phyloP scores from a whole-genome alignment of 257 asterid genomes.

The Gardenia jasminoides region DNA sequence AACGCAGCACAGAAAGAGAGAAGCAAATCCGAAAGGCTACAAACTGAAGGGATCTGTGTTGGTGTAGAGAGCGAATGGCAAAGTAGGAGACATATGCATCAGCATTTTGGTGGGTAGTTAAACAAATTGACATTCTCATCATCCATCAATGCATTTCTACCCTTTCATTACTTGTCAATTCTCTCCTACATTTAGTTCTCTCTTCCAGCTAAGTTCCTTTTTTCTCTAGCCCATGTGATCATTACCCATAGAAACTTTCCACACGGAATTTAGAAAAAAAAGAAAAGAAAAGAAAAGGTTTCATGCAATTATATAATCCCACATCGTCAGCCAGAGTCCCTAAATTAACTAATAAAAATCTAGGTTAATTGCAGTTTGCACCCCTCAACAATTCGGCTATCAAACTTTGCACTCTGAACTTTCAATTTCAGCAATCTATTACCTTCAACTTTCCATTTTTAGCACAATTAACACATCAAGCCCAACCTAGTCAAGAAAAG shows the following conservation, averaged over 20 bases:
- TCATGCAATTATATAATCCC: no score
- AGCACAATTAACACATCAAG: no score
- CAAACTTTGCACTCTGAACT: no score
- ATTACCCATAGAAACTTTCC: background rate
- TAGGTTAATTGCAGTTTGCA: no score
- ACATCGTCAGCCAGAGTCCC: no score
- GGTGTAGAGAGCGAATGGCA: conserved; percentile 32
- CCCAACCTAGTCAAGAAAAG: no score
- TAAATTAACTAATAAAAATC: no score
- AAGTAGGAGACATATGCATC: conserved; percentile 13
- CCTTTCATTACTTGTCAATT: background rate
- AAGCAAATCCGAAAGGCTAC: conserved; percentile 2
- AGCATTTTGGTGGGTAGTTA: conserved; percentile 20
- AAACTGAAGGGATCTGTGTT: conserved; percentile 38
- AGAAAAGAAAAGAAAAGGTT: no score
- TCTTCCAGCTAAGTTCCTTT: conserved; percentile 5
- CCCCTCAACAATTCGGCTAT: no score
- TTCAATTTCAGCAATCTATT: no score
- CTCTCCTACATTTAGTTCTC: conserved; percentile 14
- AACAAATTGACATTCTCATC: conserved; percentile 27
- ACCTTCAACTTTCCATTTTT: no score
- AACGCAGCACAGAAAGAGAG: conserved; percentile 16
- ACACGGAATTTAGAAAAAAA: background rate
- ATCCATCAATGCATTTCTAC: conserved; percentile 1
- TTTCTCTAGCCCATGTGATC: background rate